Evolutionary conservation across 208 protist genomes (phyloP).

Genomic region (Leishmania lainsoni): DNA sequence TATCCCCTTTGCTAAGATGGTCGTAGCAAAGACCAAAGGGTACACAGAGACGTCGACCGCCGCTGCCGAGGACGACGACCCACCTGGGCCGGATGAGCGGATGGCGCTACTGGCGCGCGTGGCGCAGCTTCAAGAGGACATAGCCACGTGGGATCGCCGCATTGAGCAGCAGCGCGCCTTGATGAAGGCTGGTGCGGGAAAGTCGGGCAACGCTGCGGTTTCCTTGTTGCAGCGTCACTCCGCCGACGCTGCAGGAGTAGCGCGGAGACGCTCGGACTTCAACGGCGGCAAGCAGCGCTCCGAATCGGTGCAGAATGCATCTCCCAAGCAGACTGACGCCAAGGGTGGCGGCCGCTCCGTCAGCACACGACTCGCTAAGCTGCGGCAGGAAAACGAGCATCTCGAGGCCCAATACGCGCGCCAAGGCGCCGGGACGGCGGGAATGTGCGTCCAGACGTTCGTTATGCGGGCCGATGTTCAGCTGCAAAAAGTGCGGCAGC

Average conservation of each 20-base stretch:
- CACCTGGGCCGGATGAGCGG: constrained; percentile 14
- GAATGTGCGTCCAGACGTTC: constrained; percentile 35
- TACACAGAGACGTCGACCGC: background rate
- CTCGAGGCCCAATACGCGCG: constrained; percentile 33
- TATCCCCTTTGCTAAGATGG: background rate
- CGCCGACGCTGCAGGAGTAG: background rate
- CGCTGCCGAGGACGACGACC: too few relatives aligned
- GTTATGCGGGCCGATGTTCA: constrained; percentile 51
- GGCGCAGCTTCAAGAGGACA: constrained; percentile 29
- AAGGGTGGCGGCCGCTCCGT: background rate
- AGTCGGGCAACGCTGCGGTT: background rate
- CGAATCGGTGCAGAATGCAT: constrained; percentile 33
- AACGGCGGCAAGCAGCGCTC: constrained; percentile 5
- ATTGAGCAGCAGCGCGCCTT: constrained; percentile 25
- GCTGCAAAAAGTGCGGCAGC: constrained; percentile 40
- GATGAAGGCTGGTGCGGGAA: background rate
- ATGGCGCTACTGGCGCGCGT: constrained; percentile 38
- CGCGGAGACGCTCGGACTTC: background rate
- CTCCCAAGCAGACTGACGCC: constrained; percentile 11
- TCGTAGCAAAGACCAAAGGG: background rate
- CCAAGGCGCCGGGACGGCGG: constrained; percentile 27
- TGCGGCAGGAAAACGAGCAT: constrained; percentile 39
- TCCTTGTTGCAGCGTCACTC: background rate
- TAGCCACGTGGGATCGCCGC: constrained; percentile 36
- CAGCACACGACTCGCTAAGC: constrained; percentile 21